A percentile compares a stretch with the other conserved stretches of the same genome.
Conservation (phyloP, 495 filamentous ascomycete genomes). For the Aspergillus bridgeri region DNA sequence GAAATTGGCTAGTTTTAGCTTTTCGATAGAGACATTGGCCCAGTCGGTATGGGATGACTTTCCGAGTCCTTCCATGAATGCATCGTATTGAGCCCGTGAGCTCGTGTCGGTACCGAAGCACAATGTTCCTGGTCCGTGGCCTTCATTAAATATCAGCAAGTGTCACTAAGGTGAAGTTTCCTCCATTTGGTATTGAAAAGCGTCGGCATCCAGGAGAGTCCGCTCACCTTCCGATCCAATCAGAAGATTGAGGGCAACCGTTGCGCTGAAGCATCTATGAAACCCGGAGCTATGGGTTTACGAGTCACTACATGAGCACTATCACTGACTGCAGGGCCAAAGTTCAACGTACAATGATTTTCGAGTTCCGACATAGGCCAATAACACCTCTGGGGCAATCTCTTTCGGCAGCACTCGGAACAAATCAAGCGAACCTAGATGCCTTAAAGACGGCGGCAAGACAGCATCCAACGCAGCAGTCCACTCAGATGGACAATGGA, state of each 20-base stretch:
- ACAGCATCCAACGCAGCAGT: slow-evolving; percentile 6
- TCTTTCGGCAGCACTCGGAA: slow-evolving; percentile 20
- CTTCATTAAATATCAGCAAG: slow-evolving; percentile 6
- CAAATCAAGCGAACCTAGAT: slow-evolving; percentile 20
- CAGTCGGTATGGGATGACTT: slow-evolving; percentile 24
- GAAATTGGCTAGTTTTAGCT: slow-evolving; percentile 16
- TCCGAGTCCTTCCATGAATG: slow-evolving; percentile 20
- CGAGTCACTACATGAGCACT: not conserved
- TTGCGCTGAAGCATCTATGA: slow-evolving; percentile 24
- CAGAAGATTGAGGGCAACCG: slow-evolving; percentile 21
- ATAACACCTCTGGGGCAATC: slow-evolving; percentile 19
- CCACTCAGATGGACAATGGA: slow-evolving; percentile 21
- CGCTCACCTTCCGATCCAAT: slow-evolving; percentile 19
- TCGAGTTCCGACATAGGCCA: slow-evolving; percentile 23
- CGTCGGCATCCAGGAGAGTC: not conserved
- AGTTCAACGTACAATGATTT: slow-evolving; percentile 18
- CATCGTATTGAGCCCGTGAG: slow-evolving; percentile 17
- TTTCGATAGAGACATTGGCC: slow-evolving; percentile 14
- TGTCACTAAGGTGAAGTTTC: not conserved
- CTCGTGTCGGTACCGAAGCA: slow-evolving; percentile 22
- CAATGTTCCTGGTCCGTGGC: slow-evolving; percentile 13
- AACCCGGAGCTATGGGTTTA: slow-evolving; percentile 19
- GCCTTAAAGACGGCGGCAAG: slow-evolving; percentile 12
- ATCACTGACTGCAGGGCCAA: not conserved
- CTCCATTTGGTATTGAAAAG: not conserved